A percentile compares a stretch with the other conserved stretches of the same genome.
These are phyloP conservation scores for Nakazawaea ernobii DNA, from an alignment of 805 yeast genomes.

Conservation along the genomic window DNA sequence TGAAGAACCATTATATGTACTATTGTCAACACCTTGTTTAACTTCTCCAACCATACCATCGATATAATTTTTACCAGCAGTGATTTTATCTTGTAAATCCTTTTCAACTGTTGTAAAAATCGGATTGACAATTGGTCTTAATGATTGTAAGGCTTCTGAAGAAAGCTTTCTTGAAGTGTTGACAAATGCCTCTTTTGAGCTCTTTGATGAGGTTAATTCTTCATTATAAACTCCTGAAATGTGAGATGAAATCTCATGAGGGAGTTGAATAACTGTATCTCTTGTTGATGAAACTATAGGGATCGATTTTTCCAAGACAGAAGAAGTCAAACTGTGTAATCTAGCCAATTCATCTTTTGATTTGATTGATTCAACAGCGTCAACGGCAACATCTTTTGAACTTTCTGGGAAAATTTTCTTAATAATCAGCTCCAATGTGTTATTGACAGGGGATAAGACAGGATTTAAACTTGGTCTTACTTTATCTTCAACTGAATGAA, in stretches of 20 bases:
- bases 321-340: constrained; percentile 17
- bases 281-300: constrained; percentile 18
- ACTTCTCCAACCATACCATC: constrained; percentile 19
- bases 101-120: constrained; percentile 22
- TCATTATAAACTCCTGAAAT: constrained; percentile 23
- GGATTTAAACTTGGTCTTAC: constrained; percentile 18
- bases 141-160: constrained; percentile 25
- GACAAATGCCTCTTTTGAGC: constrained; percentile 26
- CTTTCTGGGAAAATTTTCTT: constrained; percentile 23
- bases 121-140: constrained; percentile 25
- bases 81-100: constrained; percentile 13
- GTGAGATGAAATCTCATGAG: constrained; percentile 22
- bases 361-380: constrained; percentile 4
- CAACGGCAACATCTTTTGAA: constrained; percentile 9
- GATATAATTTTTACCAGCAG: constrained; percentile 15
- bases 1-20: constrained; percentile 2
- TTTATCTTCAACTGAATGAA: constrained; percentile 4
- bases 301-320: constrained; percentile 22
- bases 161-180: constrained; percentile 31
- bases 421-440: constrained; percentile 22
- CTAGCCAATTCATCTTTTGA: constrained; percentile 22
- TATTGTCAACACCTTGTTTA: constrained; percentile 9
- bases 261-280: constrained; percentile 11
- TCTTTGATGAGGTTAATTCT: constrained; percentile 19
- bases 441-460: constrained; percentile 22